Base-by-base conservation (phyloP, 176 grass and related monocot genomes). In the Alloteropsis semialata region DNA sequence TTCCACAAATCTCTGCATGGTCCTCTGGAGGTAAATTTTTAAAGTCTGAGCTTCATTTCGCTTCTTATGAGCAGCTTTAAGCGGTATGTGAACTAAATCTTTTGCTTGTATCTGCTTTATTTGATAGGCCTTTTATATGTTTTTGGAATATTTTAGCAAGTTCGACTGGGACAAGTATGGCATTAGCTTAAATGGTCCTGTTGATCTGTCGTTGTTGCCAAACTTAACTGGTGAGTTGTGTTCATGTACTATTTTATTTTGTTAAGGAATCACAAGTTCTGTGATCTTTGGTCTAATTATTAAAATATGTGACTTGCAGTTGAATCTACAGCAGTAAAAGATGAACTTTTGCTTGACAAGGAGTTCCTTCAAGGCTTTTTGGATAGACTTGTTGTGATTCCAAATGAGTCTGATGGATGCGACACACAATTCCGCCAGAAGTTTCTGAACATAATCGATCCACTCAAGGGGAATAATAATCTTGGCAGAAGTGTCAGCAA, bases 71-170 rank as follows among this genome's bases (percentile, higher is more conserved):
- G 13, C 53, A 41, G 9, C 7, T 82, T 82, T 33, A 76, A 17
- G 45, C 9, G 0, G 65, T 50, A 45, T 68, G 29, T 22, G 58
- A 48, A 58, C 48, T 54, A 33, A 76, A 21, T 49, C n/a, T 53
- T 77, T 32, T 78, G 18, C 14, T 51, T 74, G 16, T 73, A 30
- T 46, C 58, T 50, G 54, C 36, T 64, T 68, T 87, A 5, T 88
- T 85, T 60, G 60, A 79, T 78, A 97, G 92, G 95, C 75, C 65
- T 41, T 98, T 28, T 91, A 95, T 70, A 91, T 22, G 72, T 98
- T 98, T 90, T 87, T 98, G 82, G 90, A 95, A 53, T 98, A 95
- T 80, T 93, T 88, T 54, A 91, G 96, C 87, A 98, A 88, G 79
- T 98, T 98, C 54, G 89, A 98, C 29, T 95, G 96, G 90, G 70